A percentile compares a stretch with the other conserved stretches of the same genome.
Evolutionary conservation across 2,329 filamentous ascomycete species (phyloP).

Genomic region (Lachnellula cervina): DNA sequence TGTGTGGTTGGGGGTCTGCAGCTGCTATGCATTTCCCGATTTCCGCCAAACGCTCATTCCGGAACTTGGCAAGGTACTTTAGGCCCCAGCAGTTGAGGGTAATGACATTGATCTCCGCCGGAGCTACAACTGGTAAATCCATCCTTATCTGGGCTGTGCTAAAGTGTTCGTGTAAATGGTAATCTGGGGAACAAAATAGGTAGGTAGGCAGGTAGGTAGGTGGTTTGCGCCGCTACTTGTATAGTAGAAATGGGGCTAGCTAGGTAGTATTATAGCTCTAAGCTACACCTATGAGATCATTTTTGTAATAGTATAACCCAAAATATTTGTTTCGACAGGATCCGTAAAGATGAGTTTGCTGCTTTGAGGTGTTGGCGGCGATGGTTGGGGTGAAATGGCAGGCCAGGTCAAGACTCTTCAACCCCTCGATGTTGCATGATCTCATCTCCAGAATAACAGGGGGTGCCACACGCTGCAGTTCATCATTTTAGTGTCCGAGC

Average conservation of each 20-base stretch:
- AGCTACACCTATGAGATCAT: slow-evolving; percentile 8
- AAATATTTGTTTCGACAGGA: no score
- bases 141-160: slow-evolving; percentile 10
- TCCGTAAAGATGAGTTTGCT: no score
- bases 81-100: slow-evolving; percentile 98
- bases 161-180: not conserved
- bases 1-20: slow-evolving; percentile 65
- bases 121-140: slow-evolving; percentile 34
- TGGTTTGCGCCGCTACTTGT: no score
- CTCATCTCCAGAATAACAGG: not conserved
- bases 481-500: not conserved
- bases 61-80: slow-evolving; percentile 75
- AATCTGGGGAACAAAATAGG: not conserved
- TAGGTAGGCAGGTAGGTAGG: not conserved
- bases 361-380: no score
- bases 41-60: slow-evolving; percentile 71
- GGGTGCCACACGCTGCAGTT: not conserved
- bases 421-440: slow-evolving; percentile 4
- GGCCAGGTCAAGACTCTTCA: not conserved
- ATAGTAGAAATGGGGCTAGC: not conserved
- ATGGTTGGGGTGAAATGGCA: no score
- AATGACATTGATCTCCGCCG: slow-evolving; percentile 65
- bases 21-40: slow-evolving; percentile 76
- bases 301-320: slow-evolving; percentile 2
- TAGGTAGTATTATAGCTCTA: not conserved